Percentiles rank a stretch among this genome's conserved stretches.
phyloP scores from a whole-genome alignment of 805 yeast genomes.

The Zygotorulaspora chibaensis region DNA sequence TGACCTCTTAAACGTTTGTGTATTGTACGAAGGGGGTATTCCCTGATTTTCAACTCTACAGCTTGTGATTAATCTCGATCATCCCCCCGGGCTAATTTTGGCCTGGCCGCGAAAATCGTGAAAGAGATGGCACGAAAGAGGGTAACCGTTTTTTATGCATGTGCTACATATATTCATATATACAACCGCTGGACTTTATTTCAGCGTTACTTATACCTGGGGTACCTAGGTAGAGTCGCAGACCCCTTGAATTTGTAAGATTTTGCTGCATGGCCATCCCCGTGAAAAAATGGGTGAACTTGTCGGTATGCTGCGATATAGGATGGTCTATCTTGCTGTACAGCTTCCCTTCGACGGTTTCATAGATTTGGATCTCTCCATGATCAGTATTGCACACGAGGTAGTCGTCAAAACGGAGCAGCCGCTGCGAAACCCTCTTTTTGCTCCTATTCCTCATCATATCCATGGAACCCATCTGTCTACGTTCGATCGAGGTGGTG shows the following conservation, averaged over 20 bases:
- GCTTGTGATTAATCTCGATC: no score
- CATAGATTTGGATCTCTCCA: constrained; percentile 27
- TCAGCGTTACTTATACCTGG: constrained; percentile 2
- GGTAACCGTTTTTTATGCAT: neutral
- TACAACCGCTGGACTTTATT: constrained; percentile 4
- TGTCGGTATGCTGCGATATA: constrained; percentile 1
- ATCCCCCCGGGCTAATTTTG: no score
- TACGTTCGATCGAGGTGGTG: constrained; percentile 7
- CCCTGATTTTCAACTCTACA: neutral
- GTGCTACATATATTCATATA: constrained; percentile 10
- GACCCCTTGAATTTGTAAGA: constrained; percentile 25
- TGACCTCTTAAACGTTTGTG: neutral
- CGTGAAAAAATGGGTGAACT: constrained; percentile 15
- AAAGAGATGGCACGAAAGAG: no score
- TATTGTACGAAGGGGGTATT: neutral
- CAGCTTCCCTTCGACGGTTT: constrained; percentile 18
- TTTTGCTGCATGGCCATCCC: constrained; percentile 26
- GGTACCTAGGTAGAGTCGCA: constrained; percentile 24
- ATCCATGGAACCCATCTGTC: constrained; percentile 25
- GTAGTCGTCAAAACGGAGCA: constrained; percentile 21
- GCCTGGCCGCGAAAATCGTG: no score
- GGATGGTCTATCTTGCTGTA: constrained; percentile 27
- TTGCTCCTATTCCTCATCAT: constrained; percentile 20
- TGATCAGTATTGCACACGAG: constrained; percentile 26
- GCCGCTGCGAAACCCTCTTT: constrained; percentile 25